Evolutionary conservation across 1,284 basidiomycete species (phyloP), one percentile per base, ranked within the genome.

Genomic region (Rhodofomes roseus): DNA sequence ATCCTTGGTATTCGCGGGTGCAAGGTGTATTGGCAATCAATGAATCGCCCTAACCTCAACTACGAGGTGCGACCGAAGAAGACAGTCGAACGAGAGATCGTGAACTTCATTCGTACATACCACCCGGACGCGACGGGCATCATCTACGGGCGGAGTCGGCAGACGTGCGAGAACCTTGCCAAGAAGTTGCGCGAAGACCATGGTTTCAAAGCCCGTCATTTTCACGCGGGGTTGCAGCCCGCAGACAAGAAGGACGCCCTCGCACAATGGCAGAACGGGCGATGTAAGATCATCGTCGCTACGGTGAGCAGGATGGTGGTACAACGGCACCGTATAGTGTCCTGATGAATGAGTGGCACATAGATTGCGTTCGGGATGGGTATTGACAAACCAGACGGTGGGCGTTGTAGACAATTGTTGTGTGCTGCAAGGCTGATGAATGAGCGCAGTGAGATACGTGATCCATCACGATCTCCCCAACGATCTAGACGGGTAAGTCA

Each of bases 311-410:
- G n/a, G n/a, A n/a, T 70, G 29, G 34, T 4, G 22, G 29, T 40
- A 51, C 20, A 16, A 59, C 54, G 31, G 27, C 40, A 40, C 7
- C 6, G 37, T n/a, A 18, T 12, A 16, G 11, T 16, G 25, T 52
- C 11, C 20, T 52, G 18, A 52, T 9, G 27, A 46, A 12, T 36
- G 14, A 6, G 40, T 41, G 34, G 50, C 53, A 46, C 36, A 22
- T 55, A 66, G 60, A 65, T 93, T 65, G 93, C 93, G 0, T 98
- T 98, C 71, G 96, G 96, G 9, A 98, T 99, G 96, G 96, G 96
- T 18, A 96, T 98, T 61, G 95, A 98, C 76, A 98, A 98, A 71
- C 76, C 87, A 0, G 84, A 93, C 66, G 86, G 86, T 87, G 67
- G 58, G 79, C 60, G 18, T 1, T 6, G 14, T 18, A 41, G 22